A percentile compares a stretch with the other conserved stretches of the same genome.
These are phyloP conservation scores for Hanseniaspora vineae DNA, from an alignment of 805 yeast species.

Conservation along the genomic window DNA sequence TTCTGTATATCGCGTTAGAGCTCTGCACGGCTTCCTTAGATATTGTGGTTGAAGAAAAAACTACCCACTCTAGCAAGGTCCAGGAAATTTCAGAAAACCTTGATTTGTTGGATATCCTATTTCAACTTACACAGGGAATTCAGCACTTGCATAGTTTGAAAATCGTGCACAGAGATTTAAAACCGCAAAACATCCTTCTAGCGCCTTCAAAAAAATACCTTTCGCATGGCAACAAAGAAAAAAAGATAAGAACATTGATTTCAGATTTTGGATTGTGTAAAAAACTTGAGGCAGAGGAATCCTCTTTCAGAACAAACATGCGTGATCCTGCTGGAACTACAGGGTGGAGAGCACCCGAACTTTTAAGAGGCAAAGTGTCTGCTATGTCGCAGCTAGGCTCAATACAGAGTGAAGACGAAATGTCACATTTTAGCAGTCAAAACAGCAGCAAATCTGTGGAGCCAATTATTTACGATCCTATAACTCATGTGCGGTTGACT, in stretches of 20 bases:
- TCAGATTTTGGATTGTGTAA: constrained; percentile 96
- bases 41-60: constrained; percentile 56
- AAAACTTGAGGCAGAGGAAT: constrained; percentile 80
- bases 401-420: constrained; percentile 12
- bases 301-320: constrained; percentile 84
- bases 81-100: constrained; percentile 28
- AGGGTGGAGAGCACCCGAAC: constrained; percentile 98
- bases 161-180: constrained; percentile 88
- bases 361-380: constrained; percentile 27
- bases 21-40: constrained; percentile 82
- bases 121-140: constrained; percentile 74
- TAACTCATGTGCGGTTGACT: constrained; percentile 51
- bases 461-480: constrained; percentile 26
- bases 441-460: constrained; percentile 16
- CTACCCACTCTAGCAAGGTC: constrained; percentile 19
- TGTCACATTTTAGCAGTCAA: constrained; percentile 9
- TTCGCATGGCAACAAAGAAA: constrained; percentile 9
- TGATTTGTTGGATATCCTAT: constrained; percentile 42
- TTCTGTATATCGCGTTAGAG: constrained; percentile 85
- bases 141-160: constrained; percentile 79
- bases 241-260: constrained; percentile 57
- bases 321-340: constrained; percentile 92
- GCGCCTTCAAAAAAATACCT: constrained; percentile 46
- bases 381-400: constrained; percentile 21
- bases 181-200: constrained; percentile 86